These are phyloP conservation scores for Elaeis oleifera DNA, from an alignment of 202 grass and related monocot species.

Conservation along the genomic window DNA sequence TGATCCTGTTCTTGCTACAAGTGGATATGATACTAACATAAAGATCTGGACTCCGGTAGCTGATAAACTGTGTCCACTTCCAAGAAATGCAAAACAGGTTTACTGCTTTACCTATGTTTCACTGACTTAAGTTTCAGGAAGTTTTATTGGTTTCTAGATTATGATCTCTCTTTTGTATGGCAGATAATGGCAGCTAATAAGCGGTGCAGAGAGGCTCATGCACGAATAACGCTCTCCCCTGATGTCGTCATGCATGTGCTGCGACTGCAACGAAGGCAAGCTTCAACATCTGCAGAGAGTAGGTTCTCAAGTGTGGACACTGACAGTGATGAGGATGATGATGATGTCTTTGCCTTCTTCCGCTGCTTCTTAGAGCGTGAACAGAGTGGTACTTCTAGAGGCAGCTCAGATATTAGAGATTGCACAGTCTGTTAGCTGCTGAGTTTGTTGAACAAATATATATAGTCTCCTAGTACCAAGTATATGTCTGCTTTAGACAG, in stretches of 20 bases:
- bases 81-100: conserved; percentile 59
- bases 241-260: conserved; percentile 66
- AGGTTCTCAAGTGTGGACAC: conserved; percentile 25
- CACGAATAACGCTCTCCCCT: conserved; percentile 31
- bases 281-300: conserved; percentile 29
- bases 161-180: conserved; percentile 3
- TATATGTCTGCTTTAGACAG: no score
- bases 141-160: neutral
- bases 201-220: conserved; percentile 39
- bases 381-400: no score
- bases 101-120: conserved; percentile 8
- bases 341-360: neutral
- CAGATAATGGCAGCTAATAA: conserved; percentile 61
- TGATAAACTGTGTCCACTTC: conserved; percentile 17
- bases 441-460: no score
- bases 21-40: conserved; percentile 57
- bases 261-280: conserved; percentile 45
- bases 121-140: neutral
- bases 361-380: no score
- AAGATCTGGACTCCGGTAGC: conserved; percentile 61
- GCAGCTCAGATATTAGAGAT: no score
- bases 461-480: no score
- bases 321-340: conserved; percentile 29
- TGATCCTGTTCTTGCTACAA: conserved; percentile 64
- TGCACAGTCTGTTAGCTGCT: no score